Evolutionary conservation across 495 filamentous ascomycete species (phyloP), one percentile per base, ranked within the genome.

Genomic region (Penicillium crystallinum): DNA sequence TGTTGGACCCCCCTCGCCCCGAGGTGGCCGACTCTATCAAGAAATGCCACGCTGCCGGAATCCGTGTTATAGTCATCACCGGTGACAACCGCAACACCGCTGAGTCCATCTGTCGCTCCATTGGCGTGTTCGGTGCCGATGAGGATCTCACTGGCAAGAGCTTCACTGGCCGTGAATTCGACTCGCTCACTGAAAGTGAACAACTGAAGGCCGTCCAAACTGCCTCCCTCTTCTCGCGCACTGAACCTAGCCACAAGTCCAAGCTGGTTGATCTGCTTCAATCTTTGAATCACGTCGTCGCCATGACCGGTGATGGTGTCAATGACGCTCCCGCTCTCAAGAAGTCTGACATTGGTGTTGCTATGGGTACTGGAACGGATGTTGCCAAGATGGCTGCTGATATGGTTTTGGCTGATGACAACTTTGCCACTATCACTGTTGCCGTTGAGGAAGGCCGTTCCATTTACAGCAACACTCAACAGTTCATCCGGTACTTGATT

Each of bases 391-490:
- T 99, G 45, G 95, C 95, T 14, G 88, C 95, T 22, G 95, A 99
- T 67, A 99, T 99, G 95, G 93, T 99, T 12, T 84, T 99, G 45
- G 91, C 90, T 23, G 95, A 99, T 74, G 87, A 97, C 71, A 99
- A 99, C 74, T 99, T 99, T 66, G 93, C 95, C 39, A 97, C 95
- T 22, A 99, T 99, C 63, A 88, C 92, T 61, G 80, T 88, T 49
- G 95, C 95, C 30, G 91, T 99, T 46, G 93, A 97, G 70, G 95
- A 99, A 70, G 95, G 95, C 46, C 86, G 95, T 46, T 91, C 91
- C 29, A 99, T 99, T 75, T 99, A 95, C 79, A 97, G 92, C 84
- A 99, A 99, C 78, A 99, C 95, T 3, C 95, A 99, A 66, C 95
- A 99, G 66, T 99, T 99, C 69, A 99, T 99, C 70, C 89, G 95